Evolutionary conservation across 495 filamentous ascomycete species (phyloP), one percentile per base, ranked within the genome.

Genomic region (Aspergillus mulundensis): DNA sequence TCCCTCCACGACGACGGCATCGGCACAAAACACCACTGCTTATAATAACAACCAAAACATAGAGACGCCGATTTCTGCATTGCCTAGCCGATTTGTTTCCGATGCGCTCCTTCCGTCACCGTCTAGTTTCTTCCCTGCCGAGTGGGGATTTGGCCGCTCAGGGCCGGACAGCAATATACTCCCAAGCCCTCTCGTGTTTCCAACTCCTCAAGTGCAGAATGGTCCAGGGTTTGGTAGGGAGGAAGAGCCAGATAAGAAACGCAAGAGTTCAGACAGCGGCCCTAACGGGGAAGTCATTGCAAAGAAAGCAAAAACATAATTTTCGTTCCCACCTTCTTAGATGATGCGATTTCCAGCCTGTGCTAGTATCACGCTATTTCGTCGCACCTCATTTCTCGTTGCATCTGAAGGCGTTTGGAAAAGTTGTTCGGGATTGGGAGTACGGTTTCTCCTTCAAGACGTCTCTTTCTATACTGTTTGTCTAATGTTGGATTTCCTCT

Each of bases 21-120:
- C 68, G 5, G 64, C 66, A 7, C 40, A 67, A 10, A 69, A 73
- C 51, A 71, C 66, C 16, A 77, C 57, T 69, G 84, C 66, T 67
- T 72, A 82, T 39, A 84, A 81, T 58, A 84, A 77, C 52, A 84
- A 82, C 53, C 89, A 88, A 66, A 87, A 89, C 59, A 92, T 91
- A 57, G 91, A 97, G 62, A 97, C 94, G 4, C 94, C 94, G 0
- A 92, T 96, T n/a, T 97, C 93, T n/a, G 93, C 94, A 3, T 78
- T 98, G 7, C 94, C 94, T 2, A 94, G 89, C 46, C 83, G 92
- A 21, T 97, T 97, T 68, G 84, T 96, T 42, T 86, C 84, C 24
- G 87, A 89, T 60, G 87, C 87, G 7, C 83, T 95, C 28, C 78
- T 97, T 19, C 92, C 94, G 1, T 91, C 87, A 40, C 94, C 94